Evolutionary conservation across 352 stramenopile genomes (phyloP).

Genomic region (Globisporangium orthogonon): DNA sequence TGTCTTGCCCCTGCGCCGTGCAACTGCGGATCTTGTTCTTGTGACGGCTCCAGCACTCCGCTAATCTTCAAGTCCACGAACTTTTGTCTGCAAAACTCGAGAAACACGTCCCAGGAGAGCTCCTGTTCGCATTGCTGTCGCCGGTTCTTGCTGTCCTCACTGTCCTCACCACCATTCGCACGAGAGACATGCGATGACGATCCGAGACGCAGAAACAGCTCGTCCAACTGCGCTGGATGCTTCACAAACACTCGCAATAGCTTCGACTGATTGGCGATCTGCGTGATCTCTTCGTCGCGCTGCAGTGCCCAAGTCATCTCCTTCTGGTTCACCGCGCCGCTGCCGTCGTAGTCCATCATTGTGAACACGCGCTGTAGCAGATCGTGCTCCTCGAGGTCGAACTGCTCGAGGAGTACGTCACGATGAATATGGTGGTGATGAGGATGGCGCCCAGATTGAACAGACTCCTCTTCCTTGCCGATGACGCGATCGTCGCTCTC

Average conservation of each 20-base stretch:
- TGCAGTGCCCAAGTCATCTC: slow-evolving; percentile 66
- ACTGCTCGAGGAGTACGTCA: slow-evolving; percentile 15
- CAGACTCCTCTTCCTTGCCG: neutral
- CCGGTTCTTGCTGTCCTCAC: neutral
- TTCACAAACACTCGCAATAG: slow-evolving; percentile 50
- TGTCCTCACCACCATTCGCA: neutral
- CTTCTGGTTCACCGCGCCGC: slow-evolving; percentile 50
- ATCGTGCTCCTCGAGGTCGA: slow-evolving; percentile 27
- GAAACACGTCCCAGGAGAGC: slow-evolving; percentile 51
- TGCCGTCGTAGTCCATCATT: slow-evolving; percentile 60
- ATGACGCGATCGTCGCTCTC: neutral
- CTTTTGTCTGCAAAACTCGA: slow-evolving; percentile 32
- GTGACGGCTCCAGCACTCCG: slow-evolving; percentile 15
- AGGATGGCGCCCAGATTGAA: no score
- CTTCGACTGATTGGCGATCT: slow-evolving; percentile 33
- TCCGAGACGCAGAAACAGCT: slow-evolving; percentile 18
- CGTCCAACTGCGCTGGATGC: slow-evolving; percentile 28
- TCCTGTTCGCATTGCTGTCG: slow-evolving; percentile 14
- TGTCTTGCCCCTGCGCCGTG: no score
- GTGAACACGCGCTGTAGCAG: slow-evolving; percentile 41
- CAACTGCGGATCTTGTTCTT: neutral
- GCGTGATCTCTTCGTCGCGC: slow-evolving; percentile 46
- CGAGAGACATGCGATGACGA: neutral
- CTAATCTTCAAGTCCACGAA: slow-evolving; percentile 40
- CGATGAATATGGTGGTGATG: neutral